Base-by-base conservation (phyloP, 306 rosid species). In the Inga laurina region DNA sequence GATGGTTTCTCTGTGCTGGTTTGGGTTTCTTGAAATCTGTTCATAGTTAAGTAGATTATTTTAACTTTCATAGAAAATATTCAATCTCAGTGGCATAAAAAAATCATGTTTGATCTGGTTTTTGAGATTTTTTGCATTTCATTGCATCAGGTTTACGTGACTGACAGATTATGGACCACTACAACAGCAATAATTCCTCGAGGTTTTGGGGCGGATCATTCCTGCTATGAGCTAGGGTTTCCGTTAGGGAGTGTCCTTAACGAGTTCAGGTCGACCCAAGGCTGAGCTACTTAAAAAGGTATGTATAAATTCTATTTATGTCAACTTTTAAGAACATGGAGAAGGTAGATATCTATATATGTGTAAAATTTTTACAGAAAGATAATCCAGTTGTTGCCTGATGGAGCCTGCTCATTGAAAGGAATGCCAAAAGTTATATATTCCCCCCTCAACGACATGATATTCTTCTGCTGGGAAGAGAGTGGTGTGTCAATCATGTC, bases 121-220 rank as follows among this genome's bases (percentile, higher is more conserved):
- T 46, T 45, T 45, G 59, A n/a, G 69, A 43, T 35, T 65, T 44
- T 71, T 77, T 79, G 30, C 16, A 44, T 80, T 14, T 49, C 49
- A 69, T 14, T 27, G 81, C 51, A 51, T 77, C 56, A 32, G 73
- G 71, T 82, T 56, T 32, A 35, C 75, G 34, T 87, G 76, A 68
- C 68, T 49, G 72, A 80, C 92, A 90, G 97, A 84, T 89, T 76
- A 82, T 83, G 88, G 82, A 85, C 86, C 87, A 84, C 83, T 86
- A 88, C 61, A 77, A 86, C 90, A 84, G 86, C 82, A 84, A 84
- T 80, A 89, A 84, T 87, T 82, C 87, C 82, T 86, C 39, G 51
- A 74, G 80, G 74, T 46, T 83, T 82, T 66, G 87, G 85, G 89
- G 91, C 37, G 85, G 89, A 88, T 81, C 88, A 39, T 83, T 91